Evolutionary conservation across 2,329 filamentous ascomycete species (phyloP).

Genomic region (Clarireedia hainanense): DNA sequence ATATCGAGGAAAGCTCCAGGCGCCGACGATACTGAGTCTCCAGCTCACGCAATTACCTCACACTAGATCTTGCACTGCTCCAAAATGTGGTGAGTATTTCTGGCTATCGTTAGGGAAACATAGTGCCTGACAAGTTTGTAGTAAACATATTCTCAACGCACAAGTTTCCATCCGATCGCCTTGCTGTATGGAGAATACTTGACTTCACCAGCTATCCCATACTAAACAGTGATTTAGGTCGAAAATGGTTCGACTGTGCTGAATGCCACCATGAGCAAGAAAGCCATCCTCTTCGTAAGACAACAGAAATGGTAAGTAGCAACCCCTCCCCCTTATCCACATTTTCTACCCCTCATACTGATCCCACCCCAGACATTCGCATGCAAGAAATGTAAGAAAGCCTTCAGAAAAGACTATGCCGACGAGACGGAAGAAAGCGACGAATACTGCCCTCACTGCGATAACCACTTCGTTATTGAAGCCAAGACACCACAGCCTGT

Average conservation of each 20-base stretch:
- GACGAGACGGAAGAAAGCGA: conserved; percentile 91
- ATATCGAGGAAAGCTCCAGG: not conserved
- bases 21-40: not conserved
- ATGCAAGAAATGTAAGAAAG: conserved; percentile 99
- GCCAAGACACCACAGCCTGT: conserved; percentile 76
- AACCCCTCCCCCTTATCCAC: conserved; percentile 9
- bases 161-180: conserved; percentile 93
- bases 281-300: conserved; percentile 66
- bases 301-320: conserved; percentile 82
- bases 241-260: conserved; percentile 98
- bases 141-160: conserved; percentile 97
- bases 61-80: not conserved
- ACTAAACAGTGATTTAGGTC: conserved; percentile 43
- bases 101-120: not conserved
- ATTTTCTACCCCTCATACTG: not conserved
- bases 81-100: conserved; percentile 25
- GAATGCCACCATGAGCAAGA: conserved; percentile 86
- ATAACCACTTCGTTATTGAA: conserved; percentile 95
- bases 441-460: conserved; percentile 98
- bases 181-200: conserved; percentile 61
- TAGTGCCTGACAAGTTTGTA: conserved; percentile 32
- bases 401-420: conserved; percentile 81
- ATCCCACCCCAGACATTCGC: conserved; percentile 54
- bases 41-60: not conserved
- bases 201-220: not conserved